Percentiles rank a stretch among this genome's conserved stretches.
phyloP scores from a whole-genome alignment of 108 stramenopile species.

The Pseudonitzschia pungens region DNA sequence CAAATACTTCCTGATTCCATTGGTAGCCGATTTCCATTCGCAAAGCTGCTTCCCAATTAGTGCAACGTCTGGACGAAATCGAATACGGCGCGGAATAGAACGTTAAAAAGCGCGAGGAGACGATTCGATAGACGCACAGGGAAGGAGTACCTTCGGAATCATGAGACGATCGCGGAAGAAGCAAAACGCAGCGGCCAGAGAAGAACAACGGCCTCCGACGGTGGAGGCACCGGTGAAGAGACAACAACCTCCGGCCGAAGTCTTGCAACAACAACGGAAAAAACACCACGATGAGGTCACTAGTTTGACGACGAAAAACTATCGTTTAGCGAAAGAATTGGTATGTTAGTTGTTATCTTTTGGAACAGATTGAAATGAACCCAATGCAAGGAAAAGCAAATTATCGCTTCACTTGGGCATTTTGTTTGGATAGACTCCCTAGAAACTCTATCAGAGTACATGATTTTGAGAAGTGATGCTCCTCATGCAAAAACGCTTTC shows the following conservation, averaged over 20 bases:
- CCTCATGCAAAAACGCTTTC: no score
- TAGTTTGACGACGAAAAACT: constrained; percentile 64
- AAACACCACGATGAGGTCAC: constrained; percentile 39
- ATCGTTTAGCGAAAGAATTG: constrained; percentile 84
- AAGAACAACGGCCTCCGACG: background rate
- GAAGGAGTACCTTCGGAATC: background rate
- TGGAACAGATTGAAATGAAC: no score
- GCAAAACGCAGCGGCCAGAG: constrained; percentile 13
- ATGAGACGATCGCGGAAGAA: constrained; percentile 38
- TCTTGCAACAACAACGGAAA: constrained; percentile 20
- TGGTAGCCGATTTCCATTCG: no score
- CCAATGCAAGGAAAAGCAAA: no score
- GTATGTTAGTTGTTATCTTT: constrained; percentile 36
- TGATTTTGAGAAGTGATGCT: background rate
- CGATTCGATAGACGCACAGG: background rate
- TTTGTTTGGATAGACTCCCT: background rate
- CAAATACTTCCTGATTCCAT: no score
- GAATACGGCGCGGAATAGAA: no score
- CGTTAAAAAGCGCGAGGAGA: background rate
- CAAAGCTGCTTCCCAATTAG: no score
- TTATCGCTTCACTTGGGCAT: background rate
- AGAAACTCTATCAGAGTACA: background rate
- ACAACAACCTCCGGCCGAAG: constrained; percentile 3
- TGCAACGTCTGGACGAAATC: no score
- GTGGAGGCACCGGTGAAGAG: background rate